A percentile compares a stretch with the other conserved stretches of the same genome.
phyloP scores from a whole-genome alignment of 2,329 filamentous ascomycete genomes.

The Bertia moriformis region DNA sequence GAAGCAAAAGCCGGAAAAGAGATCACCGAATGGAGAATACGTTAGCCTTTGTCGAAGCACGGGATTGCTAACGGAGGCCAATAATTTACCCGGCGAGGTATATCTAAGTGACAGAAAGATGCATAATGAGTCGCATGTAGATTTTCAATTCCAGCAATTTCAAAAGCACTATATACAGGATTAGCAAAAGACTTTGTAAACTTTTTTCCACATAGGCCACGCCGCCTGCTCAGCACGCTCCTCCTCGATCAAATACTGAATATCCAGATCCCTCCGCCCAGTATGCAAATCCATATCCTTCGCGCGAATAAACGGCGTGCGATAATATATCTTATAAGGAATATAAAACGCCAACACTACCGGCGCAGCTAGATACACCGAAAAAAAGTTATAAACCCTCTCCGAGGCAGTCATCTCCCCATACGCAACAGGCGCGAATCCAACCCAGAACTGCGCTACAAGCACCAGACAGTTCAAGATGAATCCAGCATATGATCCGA shows the following conservation, averaged over 20 bases:
- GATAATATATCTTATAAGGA: constrained; percentile 61
- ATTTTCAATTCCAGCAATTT: no score
- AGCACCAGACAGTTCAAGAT: constrained; percentile 63
- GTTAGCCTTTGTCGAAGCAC: no score
- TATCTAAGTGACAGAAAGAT: no score
- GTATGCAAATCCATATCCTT: constrained; percentile 77
- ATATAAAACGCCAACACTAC: constrained; percentile 56
- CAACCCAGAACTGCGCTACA: constrained; percentile 76
- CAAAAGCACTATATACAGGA: constrained; percentile 1
- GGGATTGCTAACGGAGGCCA: no score
- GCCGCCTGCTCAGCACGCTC: constrained; percentile 58
- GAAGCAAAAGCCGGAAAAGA: no score
- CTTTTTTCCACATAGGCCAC: constrained; percentile 66
- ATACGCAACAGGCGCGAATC: constrained; percentile 59
- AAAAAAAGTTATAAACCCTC: constrained; percentile 56
- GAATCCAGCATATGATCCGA: constrained; percentile 70
- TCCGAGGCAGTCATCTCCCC: constrained; percentile 21
- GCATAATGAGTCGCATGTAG: no score
- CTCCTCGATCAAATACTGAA: constrained; percentile 64
- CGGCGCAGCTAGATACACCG: constrained; percentile 56
- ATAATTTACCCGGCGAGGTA: no score
- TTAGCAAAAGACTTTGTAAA: constrained; percentile 62
- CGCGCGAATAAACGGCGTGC: constrained; percentile 50
- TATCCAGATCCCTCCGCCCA: constrained; percentile 70
- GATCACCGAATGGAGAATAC: no score